Percentiles rank a stretch among this genome's conserved stretches.
phyloP scores from a whole-genome alignment of 306 rosid genomes.

The Cicer judaicum region DNA sequence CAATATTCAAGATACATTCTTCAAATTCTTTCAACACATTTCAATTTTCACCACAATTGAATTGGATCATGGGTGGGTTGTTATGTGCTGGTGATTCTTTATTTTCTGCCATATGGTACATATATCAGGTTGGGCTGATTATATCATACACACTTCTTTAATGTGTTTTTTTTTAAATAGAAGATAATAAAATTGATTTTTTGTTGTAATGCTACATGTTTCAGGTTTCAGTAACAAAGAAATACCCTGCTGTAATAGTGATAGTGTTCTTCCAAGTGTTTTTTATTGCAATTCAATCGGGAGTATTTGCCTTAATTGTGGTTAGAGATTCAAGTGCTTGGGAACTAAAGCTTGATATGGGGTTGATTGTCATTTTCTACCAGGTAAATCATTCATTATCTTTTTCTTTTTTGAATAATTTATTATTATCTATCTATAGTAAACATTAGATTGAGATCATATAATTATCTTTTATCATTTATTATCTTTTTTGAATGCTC shows the following conservation, averaged over 20 bases:
- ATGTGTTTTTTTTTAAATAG: neutral
- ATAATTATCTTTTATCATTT: no score
- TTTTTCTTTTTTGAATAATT: no score
- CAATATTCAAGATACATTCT: constrained; percentile 31
- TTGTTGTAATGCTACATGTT: neutral
- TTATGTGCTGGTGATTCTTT: constrained; percentile 43
- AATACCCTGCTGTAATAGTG: constrained; percentile 46
- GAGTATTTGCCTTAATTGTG: constrained; percentile 36
- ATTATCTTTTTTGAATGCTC: no score
- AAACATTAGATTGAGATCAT: no score
- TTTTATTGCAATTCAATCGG: constrained; percentile 41
- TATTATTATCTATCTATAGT: no score
- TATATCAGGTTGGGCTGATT: constrained; percentile 48
- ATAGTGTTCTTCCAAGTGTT: constrained; percentile 42
- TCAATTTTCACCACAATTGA: constrained; percentile 33
- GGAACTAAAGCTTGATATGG: constrained; percentile 43
- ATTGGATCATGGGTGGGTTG: constrained; percentile 53
- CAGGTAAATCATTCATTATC: constrained; percentile 20
- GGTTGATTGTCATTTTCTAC: constrained; percentile 48
- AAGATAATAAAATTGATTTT: neutral
- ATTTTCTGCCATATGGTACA: constrained; percentile 46
- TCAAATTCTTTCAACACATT: neutral
- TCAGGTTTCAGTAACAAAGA: constrained; percentile 48
- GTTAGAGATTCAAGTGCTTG: constrained; percentile 51
- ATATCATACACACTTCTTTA: neutral